phyloP scores from a whole-genome alignment of 176 grass and related monocot species.

The Rhynchospora tenuis region DNA sequence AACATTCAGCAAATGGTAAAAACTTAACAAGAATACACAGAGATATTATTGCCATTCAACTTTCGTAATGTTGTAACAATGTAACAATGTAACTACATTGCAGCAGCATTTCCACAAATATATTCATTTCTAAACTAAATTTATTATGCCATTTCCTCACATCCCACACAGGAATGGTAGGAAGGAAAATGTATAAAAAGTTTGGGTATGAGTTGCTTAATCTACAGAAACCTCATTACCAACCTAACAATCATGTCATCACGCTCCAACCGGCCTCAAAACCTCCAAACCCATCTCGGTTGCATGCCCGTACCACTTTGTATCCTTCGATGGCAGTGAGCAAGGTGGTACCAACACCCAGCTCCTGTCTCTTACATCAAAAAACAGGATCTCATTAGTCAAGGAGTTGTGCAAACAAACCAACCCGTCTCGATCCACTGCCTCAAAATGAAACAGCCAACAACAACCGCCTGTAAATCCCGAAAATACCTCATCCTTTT shows the following conservation, averaged over 20 bases:
- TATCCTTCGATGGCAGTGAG: not conserved
- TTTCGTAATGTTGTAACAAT: too few relatives aligned
- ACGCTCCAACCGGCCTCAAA: not conserved
- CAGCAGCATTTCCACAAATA: too few relatives aligned
- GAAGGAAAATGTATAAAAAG: not conserved
- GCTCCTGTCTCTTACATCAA: slow-evolving; percentile 17
- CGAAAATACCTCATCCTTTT: not conserved
- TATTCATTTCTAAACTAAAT: not conserved
- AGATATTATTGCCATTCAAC: too few relatives aligned
- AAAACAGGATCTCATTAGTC: slow-evolving; percentile 9
- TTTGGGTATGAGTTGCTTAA: not conserved
- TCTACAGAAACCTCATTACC: not conserved
- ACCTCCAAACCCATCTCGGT: slow-evolving; percentile 19
- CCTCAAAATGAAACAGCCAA: slow-evolving; percentile 26
- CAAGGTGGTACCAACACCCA: slow-evolving; percentile 7
- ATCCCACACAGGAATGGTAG: not conserved
- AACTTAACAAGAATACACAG: too few relatives aligned
- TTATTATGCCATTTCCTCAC: not conserved
- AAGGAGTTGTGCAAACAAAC: slow-evolving; percentile 21
- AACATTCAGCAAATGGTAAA: too few relatives aligned
- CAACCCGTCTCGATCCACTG: slow-evolving; percentile 11
- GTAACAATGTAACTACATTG: too few relatives aligned
- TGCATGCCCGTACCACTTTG: slow-evolving; percentile 17
- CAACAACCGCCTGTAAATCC: not conserved
- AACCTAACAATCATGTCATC: not conserved